These are phyloP conservation scores for Hymenoscyphus infarciens DNA, from an alignment of 2,329 filamentous ascomycete species.

Conservation along the genomic window DNA sequence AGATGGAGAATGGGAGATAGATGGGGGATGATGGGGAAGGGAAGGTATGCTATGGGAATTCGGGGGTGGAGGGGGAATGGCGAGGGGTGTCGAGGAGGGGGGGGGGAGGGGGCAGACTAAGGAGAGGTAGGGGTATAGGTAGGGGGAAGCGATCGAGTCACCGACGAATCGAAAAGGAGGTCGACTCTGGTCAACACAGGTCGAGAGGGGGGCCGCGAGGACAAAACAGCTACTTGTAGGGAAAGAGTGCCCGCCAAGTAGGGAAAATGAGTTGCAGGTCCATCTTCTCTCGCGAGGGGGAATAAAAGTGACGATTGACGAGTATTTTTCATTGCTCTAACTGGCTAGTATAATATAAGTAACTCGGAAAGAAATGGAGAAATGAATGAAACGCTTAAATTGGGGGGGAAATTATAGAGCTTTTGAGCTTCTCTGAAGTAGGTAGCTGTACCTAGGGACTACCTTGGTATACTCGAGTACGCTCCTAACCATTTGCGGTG, in stretches of 20 bases:
- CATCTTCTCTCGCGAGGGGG: not conserved
- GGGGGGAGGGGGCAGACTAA: not conserved
- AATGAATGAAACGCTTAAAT: not conserved
- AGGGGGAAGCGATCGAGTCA: slow-evolving; percentile 12
- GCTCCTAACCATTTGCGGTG: not conserved
- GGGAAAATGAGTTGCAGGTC: not conserved
- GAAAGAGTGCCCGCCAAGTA: slow-evolving; percentile 4
- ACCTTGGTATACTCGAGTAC: not conserved
- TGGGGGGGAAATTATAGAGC: not conserved
- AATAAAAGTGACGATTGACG: not conserved
- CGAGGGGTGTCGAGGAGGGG: not conserved
- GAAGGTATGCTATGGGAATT: not conserved
- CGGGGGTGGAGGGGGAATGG: not conserved
- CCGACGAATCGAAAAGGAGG: slow-evolving; percentile 10
- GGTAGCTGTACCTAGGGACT: not conserved
- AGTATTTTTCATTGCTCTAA: too few species aligned
- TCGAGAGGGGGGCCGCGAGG: slow-evolving; percentile 7
- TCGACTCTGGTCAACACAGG: not conserved
- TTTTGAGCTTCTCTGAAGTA: not conserved
- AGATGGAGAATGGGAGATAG: slow-evolving; percentile 5
- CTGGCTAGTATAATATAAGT: too few species aligned
- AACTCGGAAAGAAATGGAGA: too few species aligned
- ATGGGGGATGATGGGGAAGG: slow-evolving; percentile 8
- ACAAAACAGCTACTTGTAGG: slow-evolving; percentile 4
- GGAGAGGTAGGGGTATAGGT: slow-evolving; percentile 3